These are phyloP conservation scores for Chalaropsis ovoidea DNA, from an alignment of 2,329 filamentous ascomycete species.

Conservation along the genomic window DNA sequence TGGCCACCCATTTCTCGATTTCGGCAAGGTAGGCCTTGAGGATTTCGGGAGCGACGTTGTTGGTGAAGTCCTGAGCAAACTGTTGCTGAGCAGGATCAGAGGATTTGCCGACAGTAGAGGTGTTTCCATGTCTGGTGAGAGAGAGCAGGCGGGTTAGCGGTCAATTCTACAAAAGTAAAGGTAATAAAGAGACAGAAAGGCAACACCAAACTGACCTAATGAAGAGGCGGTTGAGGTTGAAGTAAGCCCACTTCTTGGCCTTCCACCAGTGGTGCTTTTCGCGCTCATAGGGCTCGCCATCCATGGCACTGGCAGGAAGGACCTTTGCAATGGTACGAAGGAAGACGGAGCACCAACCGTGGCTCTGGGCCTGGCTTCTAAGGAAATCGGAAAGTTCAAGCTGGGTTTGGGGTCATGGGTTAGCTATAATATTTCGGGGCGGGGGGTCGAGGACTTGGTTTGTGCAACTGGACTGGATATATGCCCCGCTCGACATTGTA, in stretches of 20 bases:
- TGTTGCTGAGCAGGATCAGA: slow-evolving; percentile 56
- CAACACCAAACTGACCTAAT: slow-evolving; percentile 54
- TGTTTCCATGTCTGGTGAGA: slow-evolving; percentile 73
- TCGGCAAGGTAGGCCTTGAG: slow-evolving; percentile 88
- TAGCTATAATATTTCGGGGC: neutral
- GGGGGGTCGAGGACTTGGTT: too few relatives aligned
- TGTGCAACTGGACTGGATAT: neutral
- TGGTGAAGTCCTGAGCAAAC: slow-evolving; percentile 84
- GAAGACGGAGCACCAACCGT: slow-evolving; percentile 95
- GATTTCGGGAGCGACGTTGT: slow-evolving; percentile 88
- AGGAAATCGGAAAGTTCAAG: slow-evolving; percentile 75
- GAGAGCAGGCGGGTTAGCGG: neutral
- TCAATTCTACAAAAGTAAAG: neutral
- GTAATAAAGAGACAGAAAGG: neutral
- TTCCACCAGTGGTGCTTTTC: slow-evolving; percentile 99
- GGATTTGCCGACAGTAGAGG: slow-evolving; percentile 59
- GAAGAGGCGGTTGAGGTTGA: slow-evolving; percentile 90
- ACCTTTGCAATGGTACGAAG: slow-evolving; percentile 79
- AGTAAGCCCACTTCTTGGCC: slow-evolving; percentile 98
- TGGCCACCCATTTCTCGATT: slow-evolving; percentile 95
- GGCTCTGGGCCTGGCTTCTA: slow-evolving; percentile 69
- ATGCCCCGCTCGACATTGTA: neutral
- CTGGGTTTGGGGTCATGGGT: slow-evolving; percentile 38
- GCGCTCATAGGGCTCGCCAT: slow-evolving; percentile 69
- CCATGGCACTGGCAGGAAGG: slow-evolving; percentile 67